Conservation (phyloP, 768 basidiomycete species). For the Porphyrellus cyaneotinctus region DNA sequence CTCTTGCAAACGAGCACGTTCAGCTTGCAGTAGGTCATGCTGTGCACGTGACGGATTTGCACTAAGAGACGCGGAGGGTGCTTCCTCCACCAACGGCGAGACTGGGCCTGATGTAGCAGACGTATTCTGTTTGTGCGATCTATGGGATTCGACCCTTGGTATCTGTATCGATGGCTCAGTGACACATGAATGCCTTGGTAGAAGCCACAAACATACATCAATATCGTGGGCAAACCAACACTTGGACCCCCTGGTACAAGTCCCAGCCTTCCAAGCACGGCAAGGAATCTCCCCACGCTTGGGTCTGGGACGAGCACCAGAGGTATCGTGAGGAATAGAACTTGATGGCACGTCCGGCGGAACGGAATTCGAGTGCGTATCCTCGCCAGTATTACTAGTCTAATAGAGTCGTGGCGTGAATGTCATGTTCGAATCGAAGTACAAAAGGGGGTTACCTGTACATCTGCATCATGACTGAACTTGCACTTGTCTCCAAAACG, state of each 20-base stretch:
- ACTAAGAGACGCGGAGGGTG: neutral
- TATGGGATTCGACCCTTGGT: neutral
- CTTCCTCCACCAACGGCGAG: neutral
- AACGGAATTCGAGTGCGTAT: neutral
- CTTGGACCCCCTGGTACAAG: slow-evolving; percentile 33
- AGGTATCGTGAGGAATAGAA: slow-evolving; percentile 1
- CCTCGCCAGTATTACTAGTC: neutral
- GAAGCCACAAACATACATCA: slow-evolving; percentile 23
- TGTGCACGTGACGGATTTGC: neutral
- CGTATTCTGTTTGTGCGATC: neutral
- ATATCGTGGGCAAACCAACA: slow-evolving; percentile 35
- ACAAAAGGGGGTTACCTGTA: slow-evolving; percentile 1
- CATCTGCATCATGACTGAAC: slow-evolving; percentile 17
- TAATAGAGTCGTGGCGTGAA: neutral
- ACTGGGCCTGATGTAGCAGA: neutral
- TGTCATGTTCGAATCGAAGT: neutral
- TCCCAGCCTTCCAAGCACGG: slow-evolving; percentile 36
- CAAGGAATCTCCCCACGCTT: slow-evolving; percentile 22
- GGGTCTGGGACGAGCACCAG: slow-evolving; percentile 19
- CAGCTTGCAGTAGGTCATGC: neutral
- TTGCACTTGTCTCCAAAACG: slow-evolving; percentile 26
- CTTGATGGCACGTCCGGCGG: neutral
- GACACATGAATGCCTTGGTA: neutral
- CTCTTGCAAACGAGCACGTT: slow-evolving; percentile 5
- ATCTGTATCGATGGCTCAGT: slow-evolving; percentile 7